A percentile compares a stretch with the other conserved stretches of the same genome.
Conservation (phyloP, 2,329 filamentous ascomycete genomes). For the Magnaporthales sp. region DNA sequence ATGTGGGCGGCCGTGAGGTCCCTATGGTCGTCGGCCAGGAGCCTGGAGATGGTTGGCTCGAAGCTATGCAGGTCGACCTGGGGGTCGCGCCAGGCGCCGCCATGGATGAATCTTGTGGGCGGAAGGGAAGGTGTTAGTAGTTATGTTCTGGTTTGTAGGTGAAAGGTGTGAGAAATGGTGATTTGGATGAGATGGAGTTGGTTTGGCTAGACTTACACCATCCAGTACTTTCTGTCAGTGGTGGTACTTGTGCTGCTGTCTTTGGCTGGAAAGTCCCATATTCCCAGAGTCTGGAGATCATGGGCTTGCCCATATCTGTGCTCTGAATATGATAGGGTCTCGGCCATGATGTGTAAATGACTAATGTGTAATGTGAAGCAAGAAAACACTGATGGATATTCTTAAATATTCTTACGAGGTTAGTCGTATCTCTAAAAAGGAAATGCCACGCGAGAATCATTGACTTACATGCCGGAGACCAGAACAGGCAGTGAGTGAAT, state of each 20-base stretch:
- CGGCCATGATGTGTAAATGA: neutral
- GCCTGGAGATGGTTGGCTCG: conserved; percentile 21
- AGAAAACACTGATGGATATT: neutral
- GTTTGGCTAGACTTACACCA: conserved; percentile 21
- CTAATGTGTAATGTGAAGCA: neutral
- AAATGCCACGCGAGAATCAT: neutral
- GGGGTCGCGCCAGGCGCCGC: conserved; percentile 56
- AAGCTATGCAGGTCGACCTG: conserved; percentile 36
- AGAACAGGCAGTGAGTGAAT: neutral
- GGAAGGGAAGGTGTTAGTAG: too few relatives aligned
- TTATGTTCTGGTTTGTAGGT: too few relatives aligned
- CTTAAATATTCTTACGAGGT: neutral
- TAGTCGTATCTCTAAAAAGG: neutral
- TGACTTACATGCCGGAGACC: neutral
- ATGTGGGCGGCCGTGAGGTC: conserved; percentile 22
- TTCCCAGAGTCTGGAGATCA: conserved; percentile 34
- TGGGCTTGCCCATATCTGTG: conserved; percentile 27
- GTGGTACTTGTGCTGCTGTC: conserved; percentile 6
- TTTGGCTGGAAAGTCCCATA: conserved; percentile 27
- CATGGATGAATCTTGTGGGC: conserved; percentile 40
- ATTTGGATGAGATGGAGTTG: neutral
- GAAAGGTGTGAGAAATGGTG: neutral
- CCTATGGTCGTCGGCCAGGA: conserved; percentile 3
- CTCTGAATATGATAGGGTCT: conserved; percentile 16
- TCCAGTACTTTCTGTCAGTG: conserved; percentile 20